Conservation (phyloP, 495 filamentous ascomycete species). For the Bacidia rubella region DNA sequence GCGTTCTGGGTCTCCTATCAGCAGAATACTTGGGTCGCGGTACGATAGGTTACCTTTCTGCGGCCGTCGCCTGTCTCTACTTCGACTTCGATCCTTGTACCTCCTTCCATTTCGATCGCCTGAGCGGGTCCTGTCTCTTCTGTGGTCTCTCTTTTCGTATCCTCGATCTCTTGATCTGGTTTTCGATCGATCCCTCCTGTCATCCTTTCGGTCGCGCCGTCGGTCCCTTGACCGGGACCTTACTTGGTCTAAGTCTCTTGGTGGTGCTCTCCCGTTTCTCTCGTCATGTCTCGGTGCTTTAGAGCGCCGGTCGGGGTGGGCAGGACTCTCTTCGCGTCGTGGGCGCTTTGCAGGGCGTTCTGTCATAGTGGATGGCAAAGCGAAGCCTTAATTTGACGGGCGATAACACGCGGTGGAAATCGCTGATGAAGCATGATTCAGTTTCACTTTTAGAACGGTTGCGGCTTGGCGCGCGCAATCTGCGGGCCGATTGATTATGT, state of each 20-base stretch:
- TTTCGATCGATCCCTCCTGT: constrained; percentile 22
- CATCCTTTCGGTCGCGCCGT: constrained; percentile 14
- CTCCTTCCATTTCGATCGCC: constrained; percentile 25
- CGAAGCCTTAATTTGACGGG: no score
- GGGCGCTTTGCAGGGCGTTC: constrained; percentile 43
- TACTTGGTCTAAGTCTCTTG: neutral
- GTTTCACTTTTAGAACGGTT: no score
- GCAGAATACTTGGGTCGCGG: constrained; percentile 6
- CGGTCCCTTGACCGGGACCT: constrained; percentile 22
- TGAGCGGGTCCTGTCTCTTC: constrained; percentile 32
- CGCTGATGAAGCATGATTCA: no score
- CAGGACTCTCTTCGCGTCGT: constrained; percentile 36
- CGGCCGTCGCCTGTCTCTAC: constrained; percentile 32
- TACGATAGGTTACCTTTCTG: constrained; percentile 7
- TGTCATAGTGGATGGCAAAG: constrained; percentile 33
- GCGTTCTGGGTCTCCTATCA: constrained; percentile 11
- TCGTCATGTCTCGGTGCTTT: neutral
- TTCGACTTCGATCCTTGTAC: constrained; percentile 33
- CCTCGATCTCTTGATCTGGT: constrained; percentile 22
- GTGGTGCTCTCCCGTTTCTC: neutral
- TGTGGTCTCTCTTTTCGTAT: constrained; percentile 26
- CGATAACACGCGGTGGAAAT: no score
- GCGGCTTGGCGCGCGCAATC: no score
- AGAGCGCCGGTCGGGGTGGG: constrained; percentile 39
- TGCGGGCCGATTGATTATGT: no score